Conservation (phyloP, 805 yeast genomes). For the Candida namnaoensis region DNA sequence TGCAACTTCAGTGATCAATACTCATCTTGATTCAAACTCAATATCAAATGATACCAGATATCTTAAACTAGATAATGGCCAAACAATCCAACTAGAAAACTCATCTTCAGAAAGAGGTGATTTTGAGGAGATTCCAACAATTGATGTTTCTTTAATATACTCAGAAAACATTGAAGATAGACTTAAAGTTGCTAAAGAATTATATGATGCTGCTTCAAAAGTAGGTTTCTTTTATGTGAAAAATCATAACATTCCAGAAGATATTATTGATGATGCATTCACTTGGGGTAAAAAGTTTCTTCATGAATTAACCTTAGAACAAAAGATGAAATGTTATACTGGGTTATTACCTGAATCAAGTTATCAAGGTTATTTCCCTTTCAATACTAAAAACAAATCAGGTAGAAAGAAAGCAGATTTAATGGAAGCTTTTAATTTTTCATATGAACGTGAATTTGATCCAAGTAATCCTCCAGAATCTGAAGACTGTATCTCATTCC, state of each 20-base stretch:
- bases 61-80: neutral
- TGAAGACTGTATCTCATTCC: conserved; percentile 14
- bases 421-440: conserved; percentile 25
- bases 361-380: conserved; percentile 16
- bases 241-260: conserved; percentile 20
- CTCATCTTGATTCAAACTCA: too few relatives aligned
- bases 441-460: conserved; percentile 17
- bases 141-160: too few relatives aligned
- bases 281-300: conserved; percentile 18
- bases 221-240: conserved; percentile 23
- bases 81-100: neutral
- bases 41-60: neutral
- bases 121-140: conserved; percentile 9
- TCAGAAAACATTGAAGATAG: conserved; percentile 7
- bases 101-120: conserved; percentile 1
- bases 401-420: conserved; percentile 17
- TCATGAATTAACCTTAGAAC: conserved; percentile 11
- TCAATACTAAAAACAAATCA: conserved; percentile 8
- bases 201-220: conserved; percentile 14
- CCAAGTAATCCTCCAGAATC: conserved; percentile 9
- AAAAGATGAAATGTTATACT: conserved; percentile 19
- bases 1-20: too few relatives aligned
- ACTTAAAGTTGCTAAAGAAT: conserved; percentile 10
- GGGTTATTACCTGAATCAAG: conserved; percentile 13
- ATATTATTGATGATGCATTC: conserved; percentile 13